These are phyloP conservation scores for Nakaseomyces kungkrabaensis DNA, from an alignment of 1,139 yeast species.

Conservation along the genomic window DNA sequence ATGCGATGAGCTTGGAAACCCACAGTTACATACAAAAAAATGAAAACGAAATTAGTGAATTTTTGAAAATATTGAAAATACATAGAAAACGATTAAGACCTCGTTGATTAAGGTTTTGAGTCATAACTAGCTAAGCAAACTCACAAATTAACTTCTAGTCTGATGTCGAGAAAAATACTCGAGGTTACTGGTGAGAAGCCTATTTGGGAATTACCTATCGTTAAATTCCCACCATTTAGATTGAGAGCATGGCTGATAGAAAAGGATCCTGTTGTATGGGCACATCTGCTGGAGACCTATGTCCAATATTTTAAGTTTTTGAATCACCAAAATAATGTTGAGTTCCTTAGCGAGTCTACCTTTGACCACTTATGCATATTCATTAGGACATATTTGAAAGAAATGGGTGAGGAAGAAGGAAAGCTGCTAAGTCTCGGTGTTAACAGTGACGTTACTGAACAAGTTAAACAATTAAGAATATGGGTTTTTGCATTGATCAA, in stretches of 20 bases:
- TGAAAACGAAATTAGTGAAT: no score
- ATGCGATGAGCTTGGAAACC: not conserved
- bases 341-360: conserved; percentile 41
- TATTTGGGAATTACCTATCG: conserved; percentile 41
- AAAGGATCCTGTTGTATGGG: conserved; percentile 78
- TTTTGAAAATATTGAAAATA: no score
- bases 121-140: not conserved
- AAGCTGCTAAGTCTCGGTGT: conserved; percentile 59
- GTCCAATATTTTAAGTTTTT: conserved; percentile 42
- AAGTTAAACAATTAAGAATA: conserved; percentile 39
- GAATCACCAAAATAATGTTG: conserved; percentile 26
- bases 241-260: conserved; percentile 65
- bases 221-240: conserved; percentile 63
- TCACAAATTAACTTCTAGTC: no score
- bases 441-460: conserved; percentile 53
- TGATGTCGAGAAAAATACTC: conserved; percentile 2
- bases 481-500: conserved; percentile 46
- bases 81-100: no score
- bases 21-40: not conserved
- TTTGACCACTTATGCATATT: conserved; percentile 51
- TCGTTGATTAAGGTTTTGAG: no score
- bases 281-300: conserved; percentile 55
- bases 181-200: conserved; percentile 22
- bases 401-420: conserved; percentile 49
- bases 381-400: conserved; percentile 46